Base-by-base conservation (phyloP, 2,329 filamentous ascomycete species). In the Coniochaeta ligniaria region DNA sequence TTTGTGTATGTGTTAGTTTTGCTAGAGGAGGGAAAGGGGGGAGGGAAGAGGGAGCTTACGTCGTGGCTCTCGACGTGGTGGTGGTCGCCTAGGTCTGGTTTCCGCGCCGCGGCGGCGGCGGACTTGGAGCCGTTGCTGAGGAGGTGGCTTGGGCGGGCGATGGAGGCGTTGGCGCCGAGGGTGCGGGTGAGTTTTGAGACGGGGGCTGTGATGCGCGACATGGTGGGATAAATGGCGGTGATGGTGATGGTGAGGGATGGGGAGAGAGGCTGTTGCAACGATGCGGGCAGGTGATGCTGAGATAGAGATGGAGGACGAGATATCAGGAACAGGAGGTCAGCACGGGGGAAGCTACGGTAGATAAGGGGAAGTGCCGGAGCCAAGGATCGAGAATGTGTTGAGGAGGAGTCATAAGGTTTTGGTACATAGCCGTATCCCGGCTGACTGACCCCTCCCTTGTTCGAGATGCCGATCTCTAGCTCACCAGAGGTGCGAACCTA, bases 201-300 rank as follows among this genome's bases (percentile, higher is more conserved):
- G 69, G 80, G 78, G 54, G 77, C 75, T 17, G 80, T 78, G 63
- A 83, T 74, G 69, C 81, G 74, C 56, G 80, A 80, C 76, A 83
- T 83, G 58, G 58, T 52, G n/a, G n/a, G n/a, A n/a, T n/a, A n/a
- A n/a, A n/a, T n/a, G n/a, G n/a, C n/a, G n/a, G n/a, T n/a, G n/a
- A n/a, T n/a, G n/a, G n/a, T n/a, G n/a, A n/a, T n/a, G n/a, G n/a
- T n/a, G n/a, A n/a, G n/a, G n/a, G n/a, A n/a, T n/a, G n/a, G n/a
- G n/a, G n/a, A n/a, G n/a, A n/a, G n/a, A n/a, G 33, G 31, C 7
- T 28, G 24, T 9, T 5, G 31, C 31, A 33, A 33, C 31, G 31
- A 33, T 33, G 5, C 6, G 5, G 9, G 31, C 31, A 9, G 12
- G 11, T 4, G 26, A n/a, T 55, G 31, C 3, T 28, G 24, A 12